Percentiles rank a stretch among this genome's conserved stretches.
Evolutionary conservation across 2,329 filamentous ascomycete species (phyloP).

Genomic region (Fusarium albosuccineum): DNA sequence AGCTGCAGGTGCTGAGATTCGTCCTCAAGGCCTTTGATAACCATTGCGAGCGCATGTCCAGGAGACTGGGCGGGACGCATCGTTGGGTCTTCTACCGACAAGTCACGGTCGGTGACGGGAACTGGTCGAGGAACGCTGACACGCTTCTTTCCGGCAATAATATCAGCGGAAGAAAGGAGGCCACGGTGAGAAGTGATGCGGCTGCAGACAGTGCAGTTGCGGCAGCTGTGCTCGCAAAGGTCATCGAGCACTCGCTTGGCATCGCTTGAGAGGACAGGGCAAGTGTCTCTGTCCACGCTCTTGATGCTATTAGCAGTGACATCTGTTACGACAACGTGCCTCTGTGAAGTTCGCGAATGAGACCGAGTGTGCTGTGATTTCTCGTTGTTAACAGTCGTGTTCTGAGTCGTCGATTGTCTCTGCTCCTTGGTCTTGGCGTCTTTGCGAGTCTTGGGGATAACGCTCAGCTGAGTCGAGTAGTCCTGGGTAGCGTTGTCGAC

Average conservation of each 20-base stretch:
- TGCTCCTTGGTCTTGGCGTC: slow-evolving; percentile 34
- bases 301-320: slow-evolving; percentile 41
- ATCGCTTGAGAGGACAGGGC: slow-evolving; percentile 64
- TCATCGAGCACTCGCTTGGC: slow-evolving; percentile 66
- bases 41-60: slow-evolving; percentile 79
- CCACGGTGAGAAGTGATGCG: slow-evolving; percentile 64
- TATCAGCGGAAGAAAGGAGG: slow-evolving; percentile 53
- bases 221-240: slow-evolving; percentile 67
- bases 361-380: slow-evolving; percentile 45
- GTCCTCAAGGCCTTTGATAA: slow-evolving; percentile 85
- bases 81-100: slow-evolving; percentile 64
- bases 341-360: slow-evolving; percentile 46
- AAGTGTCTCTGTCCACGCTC: slow-evolving; percentile 47
- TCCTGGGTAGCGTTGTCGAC: slow-evolving; percentile 53
- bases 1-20: slow-evolving; percentile 83
- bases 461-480: slow-evolving; percentile 50
- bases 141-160: slow-evolving; percentile 65
- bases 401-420: slow-evolving; percentile 35
- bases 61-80: slow-evolving; percentile 78
- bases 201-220: slow-evolving; percentile 69
- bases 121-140: slow-evolving; percentile 74
- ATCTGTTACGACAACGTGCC: slow-evolving; percentile 40
- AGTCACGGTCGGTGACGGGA: slow-evolving; percentile 73
- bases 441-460: slow-evolving; percentile 45
- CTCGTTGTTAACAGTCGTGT: slow-evolving; percentile 42